Evolutionary conservation across 306 rosid species (phyloP).

Genomic region (Begonia masoniana): DNA sequence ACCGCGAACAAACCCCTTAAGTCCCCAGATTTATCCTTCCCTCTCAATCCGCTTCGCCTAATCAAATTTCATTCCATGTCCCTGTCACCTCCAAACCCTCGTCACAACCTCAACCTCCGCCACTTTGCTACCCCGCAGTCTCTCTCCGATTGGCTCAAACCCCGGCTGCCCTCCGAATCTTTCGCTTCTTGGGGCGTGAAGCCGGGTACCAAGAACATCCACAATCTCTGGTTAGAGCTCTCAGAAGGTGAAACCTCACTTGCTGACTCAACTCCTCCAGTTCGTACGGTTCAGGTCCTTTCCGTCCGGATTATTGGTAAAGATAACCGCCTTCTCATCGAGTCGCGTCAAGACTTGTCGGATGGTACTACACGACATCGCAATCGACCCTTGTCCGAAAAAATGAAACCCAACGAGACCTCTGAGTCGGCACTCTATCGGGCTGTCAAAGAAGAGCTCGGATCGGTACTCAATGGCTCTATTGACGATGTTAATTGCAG

Average conservation of each 20-base stretch:
- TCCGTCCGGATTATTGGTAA: conserved; percentile 36
- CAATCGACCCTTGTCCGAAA: conserved; percentile 77
- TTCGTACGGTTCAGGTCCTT: conserved; percentile 78
- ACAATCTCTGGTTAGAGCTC: conserved; percentile 94
- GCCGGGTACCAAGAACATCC: conserved; percentile 87
- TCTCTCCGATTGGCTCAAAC: conserved; percentile 78
- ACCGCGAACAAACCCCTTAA: conserved; percentile 5
- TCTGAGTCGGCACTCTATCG: conserved; percentile 61
- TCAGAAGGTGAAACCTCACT: conserved; percentile 75
- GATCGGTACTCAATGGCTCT: conserved; percentile 27
- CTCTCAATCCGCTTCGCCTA: conserved; percentile 40
- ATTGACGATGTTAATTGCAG: conserved; percentile 4
- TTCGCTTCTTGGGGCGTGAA: conserved; percentile 89
- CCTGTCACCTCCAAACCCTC: conserved; percentile 9
- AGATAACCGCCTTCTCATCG: conserved; percentile 30
- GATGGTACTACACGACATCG: conserved; percentile 56
- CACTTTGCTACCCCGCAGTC: conserved; percentile 56
- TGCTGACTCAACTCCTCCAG: conserved; percentile 64
- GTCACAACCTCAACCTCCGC: conserved; percentile 15
- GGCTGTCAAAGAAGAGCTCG: conserved; percentile 78
- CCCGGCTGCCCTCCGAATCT: conserved; percentile 64
- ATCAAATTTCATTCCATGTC: conserved; percentile 65
- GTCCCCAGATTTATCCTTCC: conserved; percentile 27
- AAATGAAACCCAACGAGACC: conserved; percentile 82
- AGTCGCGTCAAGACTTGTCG: conserved; percentile 64